phyloP scores from a whole-genome alignment of 208 protist genomes.

The Phytomonas francai region DNA sequence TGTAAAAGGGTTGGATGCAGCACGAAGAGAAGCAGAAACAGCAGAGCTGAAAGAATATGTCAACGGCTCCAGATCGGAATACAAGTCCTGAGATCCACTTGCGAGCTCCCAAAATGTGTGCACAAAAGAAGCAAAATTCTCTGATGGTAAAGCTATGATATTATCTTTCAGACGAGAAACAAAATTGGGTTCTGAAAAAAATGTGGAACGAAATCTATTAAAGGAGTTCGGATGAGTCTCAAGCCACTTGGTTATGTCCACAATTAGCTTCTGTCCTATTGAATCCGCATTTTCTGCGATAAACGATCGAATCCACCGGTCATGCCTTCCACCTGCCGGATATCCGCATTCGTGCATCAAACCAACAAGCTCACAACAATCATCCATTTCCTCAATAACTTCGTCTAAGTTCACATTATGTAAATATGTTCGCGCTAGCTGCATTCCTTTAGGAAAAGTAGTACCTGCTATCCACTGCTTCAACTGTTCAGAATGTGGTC shows the following conservation, averaged over 20 bases:
- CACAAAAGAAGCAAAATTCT: background rate
- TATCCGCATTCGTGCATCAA: conserved; percentile 17
- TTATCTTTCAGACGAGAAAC: conserved; percentile 1
- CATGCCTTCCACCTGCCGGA: conserved; percentile 13
- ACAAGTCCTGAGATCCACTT: background rate
- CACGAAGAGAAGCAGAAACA: background rate
- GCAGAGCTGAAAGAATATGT: background rate
- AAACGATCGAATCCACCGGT: background rate
- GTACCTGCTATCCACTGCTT: conserved; percentile 45
- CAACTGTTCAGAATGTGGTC: conserved; percentile 53
- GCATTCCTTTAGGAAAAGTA: conserved; percentile 16
- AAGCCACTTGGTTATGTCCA: background rate
- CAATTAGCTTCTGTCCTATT: background rate
- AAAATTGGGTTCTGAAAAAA: background rate
- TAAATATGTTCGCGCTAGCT: conserved; percentile 17
- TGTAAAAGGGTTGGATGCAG: background rate
- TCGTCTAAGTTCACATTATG: conserved; percentile 15
- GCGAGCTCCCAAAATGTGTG: background rate
- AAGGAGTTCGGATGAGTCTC: background rate
- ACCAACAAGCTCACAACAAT: conserved; percentile 17
- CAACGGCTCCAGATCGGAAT: background rate
- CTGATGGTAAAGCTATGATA: background rate
- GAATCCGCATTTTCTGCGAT: background rate
- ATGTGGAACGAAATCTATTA: background rate
- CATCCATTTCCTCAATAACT: conserved; percentile 17